Evolutionary conservation across 495 filamentous ascomycete species (phyloP), one percentile per base, ranked within the genome.

Genomic region (Tuber indicum): DNA sequence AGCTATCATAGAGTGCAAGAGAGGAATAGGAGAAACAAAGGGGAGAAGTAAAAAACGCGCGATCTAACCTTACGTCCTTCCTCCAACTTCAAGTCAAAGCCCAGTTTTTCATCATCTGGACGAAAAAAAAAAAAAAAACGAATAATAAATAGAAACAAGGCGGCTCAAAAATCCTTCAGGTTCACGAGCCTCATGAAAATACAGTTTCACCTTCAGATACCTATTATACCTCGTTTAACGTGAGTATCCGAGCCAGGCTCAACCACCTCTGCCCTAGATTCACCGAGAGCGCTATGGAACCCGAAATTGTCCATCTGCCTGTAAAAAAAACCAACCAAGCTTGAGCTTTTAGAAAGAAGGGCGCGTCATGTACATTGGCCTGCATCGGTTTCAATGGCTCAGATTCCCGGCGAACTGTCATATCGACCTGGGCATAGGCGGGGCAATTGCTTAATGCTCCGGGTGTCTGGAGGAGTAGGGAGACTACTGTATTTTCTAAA

Each of bases 261-360:
- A 62, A 62, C 8, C 3, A 32, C 52, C 10, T 62, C n/a, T 62
- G n/a, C n/a, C 10, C 4, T 23, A 26, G n/a, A 62, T 32, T n/a
- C n/a, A 14, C 52, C 52, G 7, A 32, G 26, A 32, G 52, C 9
- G 23, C n/a, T 32, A 19, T 3, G 10, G n/a, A 62, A 14, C 52
- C n/a, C 10, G 10, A 4, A 3, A 32, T 4, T 0, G 10, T n/a
- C 9, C 4, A 3, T 12, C 10, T 1, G 10, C n/a, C n/a, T 5
- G 7, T 10, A 3, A 14, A 26, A n/a, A n/a, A n/a, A n/a, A n/a
- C n/a, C n/a, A 3, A 4, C 10, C 26, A 32, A n/a, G 52, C 8
- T 62, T 62, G 52, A 32, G 52, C n/a, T 23, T 62, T 62, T 32
- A n/a, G 52, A 62, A n/a, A n/a, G n/a, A 62, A 14, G 52, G 52